These are phyloP conservation scores for Allantophomopsis lycopodina DNA, from an alignment of 2,329 filamentous ascomycete genomes.

Conservation along the genomic window DNA sequence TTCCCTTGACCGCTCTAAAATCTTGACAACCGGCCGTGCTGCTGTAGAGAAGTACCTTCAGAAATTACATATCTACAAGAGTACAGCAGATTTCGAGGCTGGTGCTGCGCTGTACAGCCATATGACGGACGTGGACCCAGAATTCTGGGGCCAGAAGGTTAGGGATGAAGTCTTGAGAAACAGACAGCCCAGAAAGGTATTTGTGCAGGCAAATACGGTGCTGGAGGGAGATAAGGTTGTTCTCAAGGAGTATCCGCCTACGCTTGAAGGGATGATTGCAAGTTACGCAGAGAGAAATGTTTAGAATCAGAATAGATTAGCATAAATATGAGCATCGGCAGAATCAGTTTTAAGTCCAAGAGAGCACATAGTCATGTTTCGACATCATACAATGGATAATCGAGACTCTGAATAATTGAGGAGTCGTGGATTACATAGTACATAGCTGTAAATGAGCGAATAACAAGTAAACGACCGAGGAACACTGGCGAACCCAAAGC, in stretches of 20 bases:
- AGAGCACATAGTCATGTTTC: too few relatives aligned
- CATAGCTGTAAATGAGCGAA: too few relatives aligned
- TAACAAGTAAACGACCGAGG: too few relatives aligned
- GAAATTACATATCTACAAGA: slow-evolving; percentile 86
- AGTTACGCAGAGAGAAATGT: slow-evolving; percentile 55
- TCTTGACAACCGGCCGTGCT: slow-evolving; percentile 66
- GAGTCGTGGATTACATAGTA: too few relatives aligned
- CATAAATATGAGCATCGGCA: not conserved
- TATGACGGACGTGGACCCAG: slow-evolving; percentile 68
- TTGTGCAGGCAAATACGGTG: slow-evolving; percentile 85
- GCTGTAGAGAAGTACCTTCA: slow-evolving; percentile 78
- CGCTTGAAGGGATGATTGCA: slow-evolving; percentile 66
- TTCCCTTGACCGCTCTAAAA: slow-evolving; percentile 73
- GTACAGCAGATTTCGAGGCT: slow-evolving; percentile 67
- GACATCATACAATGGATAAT: too few relatives aligned
- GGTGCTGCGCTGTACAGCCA: slow-evolving; percentile 72
- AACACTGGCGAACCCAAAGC: too few relatives aligned
- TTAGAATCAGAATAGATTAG: slow-evolving; percentile 2
- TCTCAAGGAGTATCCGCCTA: slow-evolving; percentile 78
- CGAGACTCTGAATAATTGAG: too few relatives aligned
- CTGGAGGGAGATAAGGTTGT: slow-evolving; percentile 55
- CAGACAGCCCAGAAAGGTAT: slow-evolving; percentile 78
- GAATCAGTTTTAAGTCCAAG: not conserved
- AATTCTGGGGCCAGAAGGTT: slow-evolving; percentile 65
- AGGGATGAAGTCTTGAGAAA: slow-evolving; percentile 62